These are phyloP conservation scores for Phlegmacium glaucopus DNA, from an alignment of 768 basidiomycete species.

Conservation along the genomic window DNA sequence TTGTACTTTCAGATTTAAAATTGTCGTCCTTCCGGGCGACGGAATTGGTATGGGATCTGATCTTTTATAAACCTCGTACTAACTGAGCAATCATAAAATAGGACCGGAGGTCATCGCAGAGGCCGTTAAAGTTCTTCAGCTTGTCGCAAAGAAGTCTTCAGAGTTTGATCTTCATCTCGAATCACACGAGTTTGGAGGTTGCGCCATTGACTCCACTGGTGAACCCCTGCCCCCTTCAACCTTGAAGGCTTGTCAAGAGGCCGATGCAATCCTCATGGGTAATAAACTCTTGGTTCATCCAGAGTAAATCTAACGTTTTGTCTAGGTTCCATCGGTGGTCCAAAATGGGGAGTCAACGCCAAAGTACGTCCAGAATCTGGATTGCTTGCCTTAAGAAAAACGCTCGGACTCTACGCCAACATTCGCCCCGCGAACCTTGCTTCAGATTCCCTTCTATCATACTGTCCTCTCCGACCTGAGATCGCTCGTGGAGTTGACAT, in stretches of 20 bases:
- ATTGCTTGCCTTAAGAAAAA: conserved; percentile 84
- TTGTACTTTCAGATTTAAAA: conserved; percentile 59
- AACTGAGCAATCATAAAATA: conserved; percentile 17
- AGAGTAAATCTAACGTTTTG: conserved; percentile 4
- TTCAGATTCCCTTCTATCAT: conserved; percentile 80
- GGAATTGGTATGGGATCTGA: conserved; percentile 77
- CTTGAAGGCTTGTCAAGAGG: conserved; percentile 83
- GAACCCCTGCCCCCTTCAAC: conserved; percentile 84
- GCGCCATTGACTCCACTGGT: conserved; percentile 86
- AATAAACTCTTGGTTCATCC: conserved; percentile 13
- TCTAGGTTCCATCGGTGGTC: conserved; percentile 94
- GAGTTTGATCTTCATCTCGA: conserved; percentile 74
- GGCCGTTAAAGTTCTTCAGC: conserved; percentile 79
- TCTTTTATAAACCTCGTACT: neutral
- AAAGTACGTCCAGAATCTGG: conserved; percentile 93
- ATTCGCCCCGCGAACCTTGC: conserved; percentile 96
- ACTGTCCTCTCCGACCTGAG: conserved; percentile 87
- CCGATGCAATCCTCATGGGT: conserved; percentile 98
- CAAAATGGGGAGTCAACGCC: conserved; percentile 92
- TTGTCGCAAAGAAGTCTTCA: conserved; percentile 56
- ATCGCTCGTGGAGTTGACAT: conserved; percentile 84
- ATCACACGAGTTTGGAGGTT: conserved; percentile 83
- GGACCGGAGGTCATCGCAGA: conserved; percentile 90
- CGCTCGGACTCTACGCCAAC: conserved; percentile 94
- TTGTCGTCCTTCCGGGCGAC: conserved; percentile 92